Evolutionary conservation across 805 yeast species (phyloP).

Genomic region (Yarrowia divulgata): DNA sequence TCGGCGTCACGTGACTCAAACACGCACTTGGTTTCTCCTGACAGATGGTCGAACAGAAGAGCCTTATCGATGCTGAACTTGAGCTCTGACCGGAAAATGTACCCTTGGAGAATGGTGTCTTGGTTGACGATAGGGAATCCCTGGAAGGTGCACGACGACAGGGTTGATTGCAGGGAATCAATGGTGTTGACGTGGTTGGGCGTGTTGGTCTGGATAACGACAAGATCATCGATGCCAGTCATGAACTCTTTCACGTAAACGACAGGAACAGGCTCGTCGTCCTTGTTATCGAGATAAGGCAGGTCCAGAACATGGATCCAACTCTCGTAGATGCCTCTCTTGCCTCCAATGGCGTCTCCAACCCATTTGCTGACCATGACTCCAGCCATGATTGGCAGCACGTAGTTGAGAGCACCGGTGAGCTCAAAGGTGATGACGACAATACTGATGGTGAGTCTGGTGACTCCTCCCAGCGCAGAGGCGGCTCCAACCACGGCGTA

Average conservation of each 20-base stretch:
- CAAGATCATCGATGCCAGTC: slow-evolving; percentile 49
- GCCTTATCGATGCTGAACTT: slow-evolving; percentile 47
- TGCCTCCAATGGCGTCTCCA: slow-evolving; percentile 66
- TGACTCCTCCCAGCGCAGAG: slow-evolving; percentile 78
- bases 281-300: slow-evolving; percentile 55
- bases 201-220: slow-evolving; percentile 43
- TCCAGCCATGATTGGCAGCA: slow-evolving; percentile 83
- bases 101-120: slow-evolving; percentile 54
- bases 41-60: slow-evolving; percentile 39
- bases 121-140: slow-evolving; percentile 58
- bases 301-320: slow-evolving; percentile 57
- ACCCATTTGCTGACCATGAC: slow-evolving; percentile 77
- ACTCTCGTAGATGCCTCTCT: slow-evolving; percentile 67
- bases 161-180: slow-evolving; percentile 45
- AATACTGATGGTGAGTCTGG: slow-evolving; percentile 78
- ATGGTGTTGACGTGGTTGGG: slow-evolving; percentile 44
- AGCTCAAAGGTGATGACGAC: slow-evolving; percentile 83
- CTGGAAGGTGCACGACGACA: slow-evolving; percentile 44
- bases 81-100: slow-evolving; percentile 54
- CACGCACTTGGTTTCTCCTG: slow-evolving; percentile 38
- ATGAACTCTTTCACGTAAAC: slow-evolving; percentile 51
- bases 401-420: slow-evolving; percentile 85
- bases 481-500: slow-evolving; percentile 92
- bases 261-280: slow-evolving; percentile 54
- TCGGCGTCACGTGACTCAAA: slow-evolving; percentile 25